Evolutionary conservation across 2,329 filamentous ascomycete species (phyloP).

Genomic region (Magnaporthales sp.): DNA sequence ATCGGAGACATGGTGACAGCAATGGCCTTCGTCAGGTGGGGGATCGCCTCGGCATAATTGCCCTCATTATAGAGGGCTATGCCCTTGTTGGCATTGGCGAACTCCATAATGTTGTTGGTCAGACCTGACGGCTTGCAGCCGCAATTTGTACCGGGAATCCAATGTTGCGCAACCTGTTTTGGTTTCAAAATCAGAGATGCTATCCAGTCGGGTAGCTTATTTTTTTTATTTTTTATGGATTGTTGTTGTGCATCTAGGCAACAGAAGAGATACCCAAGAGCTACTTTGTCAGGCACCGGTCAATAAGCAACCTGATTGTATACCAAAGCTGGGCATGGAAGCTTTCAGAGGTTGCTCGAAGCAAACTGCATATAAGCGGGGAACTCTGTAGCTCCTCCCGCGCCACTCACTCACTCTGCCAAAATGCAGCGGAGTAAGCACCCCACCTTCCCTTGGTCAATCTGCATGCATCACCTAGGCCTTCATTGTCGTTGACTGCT

Average conservation of each 20-base stretch:
- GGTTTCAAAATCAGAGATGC: not conserved
- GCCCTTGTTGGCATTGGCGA: constrained; percentile 47
- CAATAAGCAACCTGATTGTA: not conserved
- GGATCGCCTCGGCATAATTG: constrained; percentile 60
- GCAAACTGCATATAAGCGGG: not conserved
- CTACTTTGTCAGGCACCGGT: not conserved
- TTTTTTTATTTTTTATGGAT: not conserved
- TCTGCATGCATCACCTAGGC: not conserved
- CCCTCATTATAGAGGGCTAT: constrained; percentile 53
- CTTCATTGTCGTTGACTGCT: too few relatives aligned
- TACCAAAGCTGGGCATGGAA: not conserved
- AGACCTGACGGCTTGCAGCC: not conserved
- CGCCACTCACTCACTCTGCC: not conserved
- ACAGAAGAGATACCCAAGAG: not conserved
- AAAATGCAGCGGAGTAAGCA: not conserved
- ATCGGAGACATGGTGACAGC: constrained; percentile 56
- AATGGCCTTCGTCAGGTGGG: constrained; percentile 59
- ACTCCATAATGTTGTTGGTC: constrained; percentile 31
- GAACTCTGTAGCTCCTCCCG: not conserved
- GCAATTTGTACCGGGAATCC: not conserved
- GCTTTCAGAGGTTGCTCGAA: not conserved
- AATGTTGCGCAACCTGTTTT: not conserved
- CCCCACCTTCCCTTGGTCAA: not conserved
- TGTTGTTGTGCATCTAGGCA: not conserved
- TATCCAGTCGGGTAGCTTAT: not conserved